Conservation (phyloP, 768 basidiomycete genomes). For the Leccinum imitatum region DNA sequence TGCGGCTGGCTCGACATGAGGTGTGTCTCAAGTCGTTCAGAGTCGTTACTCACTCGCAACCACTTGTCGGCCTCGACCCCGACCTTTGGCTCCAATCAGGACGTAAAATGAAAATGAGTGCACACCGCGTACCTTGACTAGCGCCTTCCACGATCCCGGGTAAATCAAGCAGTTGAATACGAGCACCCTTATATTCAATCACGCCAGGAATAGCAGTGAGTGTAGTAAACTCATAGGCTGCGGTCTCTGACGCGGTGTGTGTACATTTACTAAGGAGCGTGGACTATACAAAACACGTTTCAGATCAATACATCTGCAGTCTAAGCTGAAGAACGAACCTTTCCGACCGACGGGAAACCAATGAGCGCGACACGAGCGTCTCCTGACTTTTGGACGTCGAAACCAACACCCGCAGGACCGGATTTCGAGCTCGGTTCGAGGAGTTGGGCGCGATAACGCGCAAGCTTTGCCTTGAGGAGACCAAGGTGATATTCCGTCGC, state of each 20-base stretch:
- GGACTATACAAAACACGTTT: slow-evolving; percentile 48
- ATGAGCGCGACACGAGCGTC: slow-evolving; percentile 92
- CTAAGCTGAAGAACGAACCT: slow-evolving; percentile 40
- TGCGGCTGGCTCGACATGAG: slow-evolving; percentile 47
- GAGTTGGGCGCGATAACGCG: slow-evolving; percentile 91
- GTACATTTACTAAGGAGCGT: slow-evolving; percentile 92
- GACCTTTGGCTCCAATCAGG: slow-evolving; percentile 40
- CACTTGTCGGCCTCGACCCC: slow-evolving; percentile 94
- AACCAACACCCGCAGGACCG: slow-evolving; percentile 76
- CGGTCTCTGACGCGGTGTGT: slow-evolving; percentile 83
- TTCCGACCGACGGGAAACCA: slow-evolving; percentile 95
- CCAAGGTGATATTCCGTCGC: slow-evolving; percentile 95
- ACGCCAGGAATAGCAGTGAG: slow-evolving; percentile 97
- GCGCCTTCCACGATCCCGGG: slow-evolving; percentile 96
- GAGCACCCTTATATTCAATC: slow-evolving; percentile 90
- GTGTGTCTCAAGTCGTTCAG: neutral
- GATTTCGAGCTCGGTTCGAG: slow-evolving; percentile 90
- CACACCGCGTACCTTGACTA: slow-evolving; percentile 54
- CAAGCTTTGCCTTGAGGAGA: slow-evolving; percentile 90
- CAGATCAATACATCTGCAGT: slow-evolving; percentile 1
- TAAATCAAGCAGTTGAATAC: slow-evolving; percentile 92
- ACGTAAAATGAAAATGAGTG: neutral
- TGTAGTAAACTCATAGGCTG: slow-evolving; percentile 95
- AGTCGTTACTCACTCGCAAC: slow-evolving; percentile 65
- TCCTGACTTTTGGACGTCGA: slow-evolving; percentile 85